phyloP scores from a whole-genome alignment of 129 eudicot genomes.

The Tagetes erecta region DNA sequence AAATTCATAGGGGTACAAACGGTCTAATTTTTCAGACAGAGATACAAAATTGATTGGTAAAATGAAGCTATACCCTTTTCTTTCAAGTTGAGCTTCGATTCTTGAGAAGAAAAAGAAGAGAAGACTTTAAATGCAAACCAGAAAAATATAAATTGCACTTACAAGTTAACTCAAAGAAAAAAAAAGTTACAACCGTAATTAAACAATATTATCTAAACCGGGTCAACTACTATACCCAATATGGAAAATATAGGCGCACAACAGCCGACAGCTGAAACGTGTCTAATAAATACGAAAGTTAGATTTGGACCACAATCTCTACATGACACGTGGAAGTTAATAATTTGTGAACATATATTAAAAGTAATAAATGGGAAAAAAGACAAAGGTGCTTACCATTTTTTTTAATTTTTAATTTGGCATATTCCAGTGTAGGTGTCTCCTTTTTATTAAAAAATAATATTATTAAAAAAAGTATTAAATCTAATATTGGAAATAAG shows the following conservation, averaged over 20 bases:
- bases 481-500: not conserved
- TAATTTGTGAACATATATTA: not conserved
- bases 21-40: too few relatives aligned
- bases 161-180: too few relatives aligned
- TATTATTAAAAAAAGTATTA: not conserved
- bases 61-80: too few relatives aligned
- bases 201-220: too few relatives aligned
- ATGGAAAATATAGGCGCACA: constrained; percentile 21
- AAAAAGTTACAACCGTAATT: too few relatives aligned
- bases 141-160: too few relatives aligned
- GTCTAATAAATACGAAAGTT: not conserved
- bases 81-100: too few relatives aligned
- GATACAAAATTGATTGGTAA: too few relatives aligned
- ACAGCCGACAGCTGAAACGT: constrained; percentile 20
- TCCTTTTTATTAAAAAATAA: not conserved
- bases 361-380: not conserved
- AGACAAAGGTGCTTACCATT: constrained; percentile 16
- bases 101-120: too few relatives aligned
- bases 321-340: not conserved
- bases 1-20: too few relatives aligned
- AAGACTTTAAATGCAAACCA: too few relatives aligned
- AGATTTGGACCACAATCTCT: not conserved
- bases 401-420: too few relatives aligned
- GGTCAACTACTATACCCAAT: constrained; percentile 8
- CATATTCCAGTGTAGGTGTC: constrained; percentile 1